A percentile compares a stretch with the other conserved stretches of the same genome.
Conservation (phyloP, 768 basidiomycete genomes). For the Boletus reticulatus region DNA sequence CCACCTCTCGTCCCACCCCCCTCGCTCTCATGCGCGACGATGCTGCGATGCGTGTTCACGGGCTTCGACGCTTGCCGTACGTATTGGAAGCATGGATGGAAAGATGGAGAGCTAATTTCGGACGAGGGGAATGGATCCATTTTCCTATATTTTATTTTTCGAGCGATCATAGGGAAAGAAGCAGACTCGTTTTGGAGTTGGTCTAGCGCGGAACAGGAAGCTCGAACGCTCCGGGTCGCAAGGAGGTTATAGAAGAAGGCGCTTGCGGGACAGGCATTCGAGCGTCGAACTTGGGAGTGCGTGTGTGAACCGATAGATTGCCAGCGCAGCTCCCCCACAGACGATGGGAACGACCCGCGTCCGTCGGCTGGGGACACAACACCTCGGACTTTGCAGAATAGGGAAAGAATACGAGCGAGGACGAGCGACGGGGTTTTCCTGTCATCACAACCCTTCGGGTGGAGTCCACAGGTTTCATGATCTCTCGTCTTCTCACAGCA, state of each 20-base stretch:
- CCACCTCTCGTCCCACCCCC: background rate
- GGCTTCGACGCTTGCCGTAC: background rate
- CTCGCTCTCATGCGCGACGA: background rate
- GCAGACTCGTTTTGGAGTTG: no score
- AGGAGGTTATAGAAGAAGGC: no score
- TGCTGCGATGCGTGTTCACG: background rate
- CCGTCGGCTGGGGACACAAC: no score
- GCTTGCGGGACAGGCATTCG: no score
- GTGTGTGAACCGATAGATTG: no score
- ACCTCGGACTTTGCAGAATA: background rate
- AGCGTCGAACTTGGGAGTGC: no score
- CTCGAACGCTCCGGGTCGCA: no score
- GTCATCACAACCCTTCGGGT: constrained; percentile 8
- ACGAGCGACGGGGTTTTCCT: constrained; percentile 6
- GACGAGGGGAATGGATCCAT: background rate
- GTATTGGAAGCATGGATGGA: background rate
- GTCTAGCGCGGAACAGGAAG: no score
- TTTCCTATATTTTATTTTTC: no score
- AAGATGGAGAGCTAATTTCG: background rate
- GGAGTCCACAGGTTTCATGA: constrained; percentile 4
- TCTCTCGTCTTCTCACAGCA: constrained; percentile 6
- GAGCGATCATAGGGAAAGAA: no score
- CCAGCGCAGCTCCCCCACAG: background rate
- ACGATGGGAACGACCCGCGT: constrained; percentile 1
- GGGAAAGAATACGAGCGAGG: constrained; percentile 9